Base-by-base conservation (phyloP, 352 stramenopile species). In the Elongisporangium undulatum region DNA sequence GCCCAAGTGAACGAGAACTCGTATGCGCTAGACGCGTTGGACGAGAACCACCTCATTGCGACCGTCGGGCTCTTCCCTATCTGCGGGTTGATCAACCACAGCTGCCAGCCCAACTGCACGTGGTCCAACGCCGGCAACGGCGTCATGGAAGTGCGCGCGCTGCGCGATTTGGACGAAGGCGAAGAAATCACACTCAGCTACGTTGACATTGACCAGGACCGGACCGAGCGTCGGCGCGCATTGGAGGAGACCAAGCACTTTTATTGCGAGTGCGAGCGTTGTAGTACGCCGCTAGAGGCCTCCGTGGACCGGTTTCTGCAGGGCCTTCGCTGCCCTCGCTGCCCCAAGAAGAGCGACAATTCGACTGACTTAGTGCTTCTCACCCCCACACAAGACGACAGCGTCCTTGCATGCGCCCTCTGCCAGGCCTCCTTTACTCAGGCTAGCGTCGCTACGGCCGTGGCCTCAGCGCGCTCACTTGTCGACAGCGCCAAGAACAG, bases 1-100 rank as follows among this genome's bases (percentile, higher is more conserved):
- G 75, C 69, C 0, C 70, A 78, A 59, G 72, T 85, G 7, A 85
- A 85, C 50, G 75, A 85, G 62, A 85, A 82, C 59, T 58, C 72
- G 24, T 80, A 85, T 55, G 74, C 75, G 21, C 38, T 82, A 2
- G 72, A 79, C 39, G 73, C 72, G 12, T 23, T 75, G 50, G 67
- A 78, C 34, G 68, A 74, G 20, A 63, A 68, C 1, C 64, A 77
- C 56, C 59, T 75, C 23, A 64, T 79, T 21, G 67, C 68, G 7
- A 63, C 65, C 10, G 75, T 85, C 13, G 73, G 72, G 15, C 54
- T 85, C 39, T 85, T 85, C 41, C 63, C 72, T 3, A 67, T 78
- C 45, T 73, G 59, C 53, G 72, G 70, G 19, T 51, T 85, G 23
- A 66, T 82, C 24, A 85, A 85, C 59, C 75, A 85, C 55, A 79